Conservation (phyloP, 2,329 filamentous ascomycete genomes). For the Helotiales sp. region DNA sequence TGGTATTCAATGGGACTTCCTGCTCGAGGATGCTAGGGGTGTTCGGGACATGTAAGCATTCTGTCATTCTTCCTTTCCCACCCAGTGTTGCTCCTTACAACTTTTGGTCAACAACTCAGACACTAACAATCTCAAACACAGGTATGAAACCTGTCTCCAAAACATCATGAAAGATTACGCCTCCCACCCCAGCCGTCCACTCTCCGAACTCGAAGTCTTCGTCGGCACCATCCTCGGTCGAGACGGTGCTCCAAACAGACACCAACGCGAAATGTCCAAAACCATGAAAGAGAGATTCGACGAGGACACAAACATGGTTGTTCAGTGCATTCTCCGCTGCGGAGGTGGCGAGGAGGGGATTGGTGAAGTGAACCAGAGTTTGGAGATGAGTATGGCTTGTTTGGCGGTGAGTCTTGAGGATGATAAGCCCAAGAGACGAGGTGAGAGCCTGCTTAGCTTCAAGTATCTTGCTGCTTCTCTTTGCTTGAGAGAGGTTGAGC, state of each 20-base stretch:
- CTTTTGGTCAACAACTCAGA: too few relatives aligned
- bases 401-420: slow-evolving; percentile 43
- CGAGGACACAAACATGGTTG: slow-evolving; percentile 40
- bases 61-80: too few relatives aligned
- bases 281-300: slow-evolving; percentile 45
- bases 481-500: slow-evolving; percentile 49
- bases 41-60: slow-evolving; percentile 47
- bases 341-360: slow-evolving; percentile 37
- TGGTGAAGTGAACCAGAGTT: slow-evolving; percentile 37
- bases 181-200: slow-evolving; percentile 39
- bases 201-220: slow-evolving; percentile 56
- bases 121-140: slow-evolving; percentile 22
- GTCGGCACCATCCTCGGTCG: slow-evolving; percentile 57
- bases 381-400: slow-evolving; percentile 52
- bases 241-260: slow-evolving; percentile 39
- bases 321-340: slow-evolving; percentile 45
- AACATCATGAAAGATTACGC: slow-evolving; percentile 48
- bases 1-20: slow-evolving; percentile 40
- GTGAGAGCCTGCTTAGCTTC: slow-evolving; percentile 47
- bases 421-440: slow-evolving; percentile 17
- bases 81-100: too few relatives aligned
- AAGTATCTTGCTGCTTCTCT: slow-evolving; percentile 52
- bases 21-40: slow-evolving; percentile 38
- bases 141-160: slow-evolving; percentile 53
- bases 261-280: slow-evolving; percentile 42